These are phyloP conservation scores for Mortierella alpina DNA, from an alignment of 192 early-diverging fungal genomes.

Conservation along the genomic window DNA sequence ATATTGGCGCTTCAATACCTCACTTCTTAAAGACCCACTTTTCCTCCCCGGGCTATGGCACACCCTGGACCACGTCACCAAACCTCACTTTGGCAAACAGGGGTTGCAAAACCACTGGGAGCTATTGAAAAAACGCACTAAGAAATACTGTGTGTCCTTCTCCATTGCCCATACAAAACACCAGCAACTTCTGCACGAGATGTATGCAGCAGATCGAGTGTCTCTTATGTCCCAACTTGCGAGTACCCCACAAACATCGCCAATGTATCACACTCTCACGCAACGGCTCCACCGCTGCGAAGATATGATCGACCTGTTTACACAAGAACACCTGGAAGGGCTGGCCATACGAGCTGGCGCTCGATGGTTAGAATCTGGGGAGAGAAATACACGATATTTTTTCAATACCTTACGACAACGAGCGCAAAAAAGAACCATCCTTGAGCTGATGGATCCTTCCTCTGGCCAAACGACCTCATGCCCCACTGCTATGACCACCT, in stretches of 20 bases:
- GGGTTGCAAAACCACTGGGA: neutral
- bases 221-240: too few relatives aligned
- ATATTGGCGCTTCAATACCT: conserved; percentile 16
- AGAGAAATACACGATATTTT: conserved; percentile 34
- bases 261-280: neutral
- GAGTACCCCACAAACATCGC: neutral
- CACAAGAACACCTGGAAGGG: neutral
- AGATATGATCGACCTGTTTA: too few relatives aligned
- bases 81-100: neutral
- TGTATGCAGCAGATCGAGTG: too few relatives aligned
- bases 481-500: too few relatives aligned
- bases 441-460: too few relatives aligned
- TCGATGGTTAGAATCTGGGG: conserved; percentile 29
- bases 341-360: conserved; percentile 4
- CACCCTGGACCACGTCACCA: neutral
- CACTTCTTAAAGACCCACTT: neutral
- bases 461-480: too few relatives aligned
- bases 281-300: neutral
- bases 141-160: neutral
- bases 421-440: neutral
- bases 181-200: too few relatives aligned
- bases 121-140: too few relatives aligned
- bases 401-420: conserved; percentile 20
- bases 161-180: too few relatives aligned
- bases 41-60: neutral